Evolutionary conservation across 2,329 filamentous ascomycete species (phyloP).

Genomic region (Nigrospora sphaerica): DNA sequence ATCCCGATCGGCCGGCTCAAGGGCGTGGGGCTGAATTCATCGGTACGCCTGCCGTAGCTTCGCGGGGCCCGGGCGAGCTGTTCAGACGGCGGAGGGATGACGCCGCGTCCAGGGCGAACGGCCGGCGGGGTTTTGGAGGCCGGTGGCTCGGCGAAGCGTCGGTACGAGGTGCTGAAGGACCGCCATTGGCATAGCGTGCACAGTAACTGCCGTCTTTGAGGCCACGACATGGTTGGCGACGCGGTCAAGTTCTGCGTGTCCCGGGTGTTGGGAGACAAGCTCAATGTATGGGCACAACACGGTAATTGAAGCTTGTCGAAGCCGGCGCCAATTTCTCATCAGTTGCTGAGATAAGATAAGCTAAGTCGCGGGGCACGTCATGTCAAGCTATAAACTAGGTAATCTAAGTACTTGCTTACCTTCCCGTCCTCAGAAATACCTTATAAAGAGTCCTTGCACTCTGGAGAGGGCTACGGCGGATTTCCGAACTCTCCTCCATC

Average conservation of each 20-base stretch:
- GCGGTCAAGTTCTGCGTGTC: neutral
- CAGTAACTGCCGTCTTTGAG: constrained; percentile 25
- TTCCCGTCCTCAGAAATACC: too few species aligned
- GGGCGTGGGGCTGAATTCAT: constrained; percentile 51
- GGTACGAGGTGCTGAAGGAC: constrained; percentile 38
- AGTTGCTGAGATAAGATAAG: too few species aligned
- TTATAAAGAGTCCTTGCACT: too few species aligned
- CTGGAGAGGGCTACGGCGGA: too few species aligned
- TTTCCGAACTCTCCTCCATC: too few species aligned
- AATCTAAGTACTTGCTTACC: too few species aligned
- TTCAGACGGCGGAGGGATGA: constrained; percentile 27
- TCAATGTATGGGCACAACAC: too few species aligned
- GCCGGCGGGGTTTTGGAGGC: constrained; percentile 6
- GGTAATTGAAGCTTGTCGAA: too few species aligned
- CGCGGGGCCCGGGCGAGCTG: constrained; percentile 49
- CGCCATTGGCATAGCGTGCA: constrained; percentile 47
- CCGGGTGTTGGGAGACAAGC: neutral
- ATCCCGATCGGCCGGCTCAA: constrained; percentile 76
- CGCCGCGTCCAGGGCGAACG: constrained; percentile 6
- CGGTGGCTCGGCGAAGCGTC: constrained; percentile 21
- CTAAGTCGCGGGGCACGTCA: too few species aligned
- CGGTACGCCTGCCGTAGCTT: constrained; percentile 48
- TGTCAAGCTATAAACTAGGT: too few species aligned
- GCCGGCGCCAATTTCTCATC: too few species aligned
- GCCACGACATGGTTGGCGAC: constrained; percentile 9